Evolutionary conservation across 495 filamentous ascomycete genomes (phyloP), one percentile per base, ranked within the genome.

Genomic region (Saxophila tyrrhenica): DNA sequence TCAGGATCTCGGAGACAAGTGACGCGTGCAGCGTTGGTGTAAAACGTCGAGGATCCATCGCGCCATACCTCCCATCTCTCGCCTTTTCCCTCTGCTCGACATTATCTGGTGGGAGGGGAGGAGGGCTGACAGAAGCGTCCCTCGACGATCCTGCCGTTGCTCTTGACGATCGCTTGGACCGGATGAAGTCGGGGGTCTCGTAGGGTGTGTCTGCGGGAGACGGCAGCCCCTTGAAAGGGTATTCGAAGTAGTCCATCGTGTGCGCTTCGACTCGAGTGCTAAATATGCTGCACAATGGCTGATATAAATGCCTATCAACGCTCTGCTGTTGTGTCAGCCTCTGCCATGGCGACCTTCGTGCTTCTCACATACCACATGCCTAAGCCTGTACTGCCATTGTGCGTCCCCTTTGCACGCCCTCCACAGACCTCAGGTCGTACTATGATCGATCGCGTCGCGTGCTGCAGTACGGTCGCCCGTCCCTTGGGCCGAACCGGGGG

Each of bases 11-110:
- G 0, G 91, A 88, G 5, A 98, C 90, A 8, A 98, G 75, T 44
- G 86, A 95, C 15, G 92, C 92, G 70, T 96, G 94, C 19, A 97
- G 75, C 1, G 89, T 96, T 2, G 92, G 92, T 3, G 92, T 97
- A 62, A 99, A 95, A 19, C 91, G 77, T 49, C 89, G 81, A 5
- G 92, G 86, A 63, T 97, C 91, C 20, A 95, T 73, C 17, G 87
- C 79, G 19, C 86, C 86, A 44, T 90, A 78, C 54, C 73, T 81
- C 51, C 94, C 85, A 51, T 90, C 83, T 55, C 76, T 79, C 11
- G 69, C 66, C 55, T 56, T 38, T 56, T 67, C 59, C 66, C 63
- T 70, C 67, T 52, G 62, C 62, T 57, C 54, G 54, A 72, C 70
- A 1, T 77, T 73, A 19, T 72, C 70, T 19, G 77, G 79, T 17